Evolutionary conservation across 2,329 filamentous ascomycete species (phyloP).

Genomic region (Aureobasidium zeae): DNA sequence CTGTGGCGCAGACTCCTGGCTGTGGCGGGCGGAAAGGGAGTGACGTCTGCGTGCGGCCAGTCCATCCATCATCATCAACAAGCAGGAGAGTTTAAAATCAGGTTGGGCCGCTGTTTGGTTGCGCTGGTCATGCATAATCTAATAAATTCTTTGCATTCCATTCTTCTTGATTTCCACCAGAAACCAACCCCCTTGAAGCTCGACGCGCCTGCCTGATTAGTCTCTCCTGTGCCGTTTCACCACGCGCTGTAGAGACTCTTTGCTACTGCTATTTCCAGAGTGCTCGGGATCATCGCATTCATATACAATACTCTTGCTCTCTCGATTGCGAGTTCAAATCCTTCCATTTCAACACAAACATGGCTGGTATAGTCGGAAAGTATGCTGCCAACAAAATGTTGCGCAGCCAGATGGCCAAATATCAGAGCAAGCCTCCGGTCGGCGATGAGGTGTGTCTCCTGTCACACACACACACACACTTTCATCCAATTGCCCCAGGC

Average conservation of each 20-base stretch:
- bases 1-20: background rate
- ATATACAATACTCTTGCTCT: background rate
- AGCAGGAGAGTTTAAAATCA: conserved; percentile 9
- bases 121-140: background rate
- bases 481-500: background rate
- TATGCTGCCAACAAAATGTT: conserved; percentile 43
- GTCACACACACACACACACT: background rate
- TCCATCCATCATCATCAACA: conserved; percentile 7
- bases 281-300: too few species aligned
- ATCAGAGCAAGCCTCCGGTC: conserved; percentile 35
- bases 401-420: conserved; percentile 39
- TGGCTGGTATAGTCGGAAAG: conserved; percentile 39
- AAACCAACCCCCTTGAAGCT: conserved; percentile 10
- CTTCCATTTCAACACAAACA: conserved; percentile 22
- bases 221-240: conserved; percentile 1
- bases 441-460: conserved; percentile 33
- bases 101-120: conserved; percentile 1
- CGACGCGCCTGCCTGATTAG: conserved; percentile 7
- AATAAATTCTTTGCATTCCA: background rate
- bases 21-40: conserved; percentile 3
- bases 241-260: conserved; percentile 2
- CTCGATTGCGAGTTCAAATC: too few species aligned
- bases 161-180: conserved; percentile 11
- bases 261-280: background rate
- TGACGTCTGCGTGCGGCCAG: conserved; percentile 9